These are phyloP conservation scores for Cantharellus anzutake DNA, from an alignment of 768 basidiomycete genomes.

Conservation along the genomic window DNA sequence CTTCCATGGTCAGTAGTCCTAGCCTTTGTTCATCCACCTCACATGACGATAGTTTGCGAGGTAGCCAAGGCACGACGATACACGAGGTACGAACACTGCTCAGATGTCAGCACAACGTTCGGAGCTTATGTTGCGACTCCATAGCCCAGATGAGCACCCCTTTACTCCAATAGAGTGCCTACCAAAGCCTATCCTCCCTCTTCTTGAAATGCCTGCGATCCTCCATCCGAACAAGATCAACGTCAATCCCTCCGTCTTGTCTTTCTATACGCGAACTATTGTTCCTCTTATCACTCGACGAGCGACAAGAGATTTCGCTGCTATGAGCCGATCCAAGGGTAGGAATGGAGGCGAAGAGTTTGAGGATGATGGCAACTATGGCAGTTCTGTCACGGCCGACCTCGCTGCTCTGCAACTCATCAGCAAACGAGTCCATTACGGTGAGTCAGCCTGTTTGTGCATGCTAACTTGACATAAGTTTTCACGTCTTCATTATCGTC, in stretches of 20 bases:
- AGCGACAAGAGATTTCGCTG: conserved; percentile 46
- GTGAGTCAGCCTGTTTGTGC: conserved; percentile 24
- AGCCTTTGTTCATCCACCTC: background rate
- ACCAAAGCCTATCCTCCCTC: conserved; percentile 61
- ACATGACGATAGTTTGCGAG: background rate
- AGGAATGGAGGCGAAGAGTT: conserved; percentile 47
- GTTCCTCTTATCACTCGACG: conserved; percentile 73
- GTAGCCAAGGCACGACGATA: conserved; percentile 87
- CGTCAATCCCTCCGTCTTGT: conserved; percentile 68
- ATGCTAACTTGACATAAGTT: background rate
- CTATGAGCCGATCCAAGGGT: conserved; percentile 44
- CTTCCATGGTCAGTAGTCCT: conserved; percentile 61
- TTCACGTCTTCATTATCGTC: background rate
- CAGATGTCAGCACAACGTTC: conserved; percentile 1
- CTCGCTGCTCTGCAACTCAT: conserved; percentile 96
- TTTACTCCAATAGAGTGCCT: conserved; percentile 52
- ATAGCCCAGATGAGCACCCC: conserved; percentile 93
- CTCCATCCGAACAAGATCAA: conserved; percentile 68
- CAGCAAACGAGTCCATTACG: conserved; percentile 95
- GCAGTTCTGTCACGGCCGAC: conserved; percentile 85
- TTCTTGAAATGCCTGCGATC: conserved; percentile 53
- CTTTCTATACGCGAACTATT: conserved; percentile 76
- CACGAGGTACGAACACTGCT: conserved; percentile 41
- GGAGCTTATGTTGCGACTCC: background rate
- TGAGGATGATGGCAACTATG: conserved; percentile 96